Evolutionary conservation across 768 basidiomycete genomes (phyloP).

Genomic region (Suillus decipiens): DNA sequence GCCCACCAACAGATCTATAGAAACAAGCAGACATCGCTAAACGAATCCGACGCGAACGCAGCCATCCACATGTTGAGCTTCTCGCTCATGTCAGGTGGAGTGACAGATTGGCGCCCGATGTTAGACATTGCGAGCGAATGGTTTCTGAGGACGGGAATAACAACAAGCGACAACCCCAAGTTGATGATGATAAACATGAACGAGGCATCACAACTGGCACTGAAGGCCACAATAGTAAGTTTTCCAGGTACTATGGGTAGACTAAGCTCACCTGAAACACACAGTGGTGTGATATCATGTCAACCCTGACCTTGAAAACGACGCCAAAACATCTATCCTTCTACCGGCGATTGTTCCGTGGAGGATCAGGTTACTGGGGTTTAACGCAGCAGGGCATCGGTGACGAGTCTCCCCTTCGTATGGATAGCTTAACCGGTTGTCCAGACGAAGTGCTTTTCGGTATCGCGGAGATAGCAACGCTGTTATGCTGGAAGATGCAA

Average conservation of each 20-base stretch:
- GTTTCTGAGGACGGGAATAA: conserved; percentile 67
- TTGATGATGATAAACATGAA: conserved; percentile 57
- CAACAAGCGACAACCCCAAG: conserved; percentile 64
- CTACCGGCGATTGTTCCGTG: conserved; percentile 66
- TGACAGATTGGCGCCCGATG: conserved; percentile 68
- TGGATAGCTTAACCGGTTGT: conserved; percentile 75
- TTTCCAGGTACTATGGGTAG: background rate
- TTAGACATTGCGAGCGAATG: conserved; percentile 76
- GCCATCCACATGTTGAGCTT: conserved; percentile 77
- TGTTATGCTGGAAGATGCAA: conserved; percentile 73
- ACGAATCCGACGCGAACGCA: conserved; percentile 73
- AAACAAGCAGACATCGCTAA: conserved; percentile 53
- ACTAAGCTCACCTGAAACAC: conserved; percentile 14
- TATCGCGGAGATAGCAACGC: conserved; percentile 70
- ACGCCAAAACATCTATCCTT: conserved; percentile 66
- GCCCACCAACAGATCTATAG: conserved; percentile 66
- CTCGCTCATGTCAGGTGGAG: conserved; percentile 69
- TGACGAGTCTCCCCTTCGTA: conserved; percentile 49
- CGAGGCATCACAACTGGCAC: conserved; percentile 53
- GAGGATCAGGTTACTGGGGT: conserved; percentile 49
- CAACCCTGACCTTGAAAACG: conserved; percentile 59
- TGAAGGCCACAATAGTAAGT: conserved; percentile 76
- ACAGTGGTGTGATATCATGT: conserved; percentile 80
- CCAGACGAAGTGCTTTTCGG: conserved; percentile 78
- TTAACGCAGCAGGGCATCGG: conserved; percentile 29